These are phyloP conservation scores for Gloeophyllum trabeum DNA, from an alignment of 768 basidiomycete species.

Conservation along the genomic window DNA sequence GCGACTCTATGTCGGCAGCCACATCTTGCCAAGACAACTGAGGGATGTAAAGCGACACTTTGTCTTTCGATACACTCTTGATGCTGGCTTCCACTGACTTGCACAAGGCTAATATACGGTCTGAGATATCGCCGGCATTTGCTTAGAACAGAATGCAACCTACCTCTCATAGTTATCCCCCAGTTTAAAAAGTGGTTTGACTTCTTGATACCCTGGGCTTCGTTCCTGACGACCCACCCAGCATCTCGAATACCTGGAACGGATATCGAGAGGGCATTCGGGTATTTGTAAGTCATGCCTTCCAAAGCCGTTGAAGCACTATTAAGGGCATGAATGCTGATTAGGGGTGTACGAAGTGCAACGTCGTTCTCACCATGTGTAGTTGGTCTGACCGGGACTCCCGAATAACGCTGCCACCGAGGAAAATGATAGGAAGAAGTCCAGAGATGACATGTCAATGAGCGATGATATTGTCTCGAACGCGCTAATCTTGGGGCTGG, in stretches of 20 bases:
- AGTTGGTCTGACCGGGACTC: constrained; percentile 4
- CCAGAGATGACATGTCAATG: constrained; percentile 4
- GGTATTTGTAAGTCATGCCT: neutral
- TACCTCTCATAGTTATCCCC: too few species aligned
- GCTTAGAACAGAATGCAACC: too few species aligned
- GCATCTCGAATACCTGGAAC: neutral
- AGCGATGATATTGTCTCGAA: constrained; percentile 5
- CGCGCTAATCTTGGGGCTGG: constrained; percentile 4
- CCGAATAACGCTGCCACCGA: constrained; percentile 4
- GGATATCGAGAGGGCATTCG: neutral
- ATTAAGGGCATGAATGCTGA: neutral
- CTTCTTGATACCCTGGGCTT: too few species aligned
- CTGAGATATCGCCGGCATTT: too few species aligned
- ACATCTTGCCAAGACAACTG: too few species aligned
- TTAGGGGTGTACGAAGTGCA: neutral
- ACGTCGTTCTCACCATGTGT: neutral
- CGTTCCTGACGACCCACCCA: too few species aligned
- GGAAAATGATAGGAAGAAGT: constrained; percentile 7
- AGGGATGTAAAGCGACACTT: too few species aligned
- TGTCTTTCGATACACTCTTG: too few species aligned
- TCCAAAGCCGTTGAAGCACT: neutral
- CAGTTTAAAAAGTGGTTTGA: too few species aligned
- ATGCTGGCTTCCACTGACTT: too few species aligned
- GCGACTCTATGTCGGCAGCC: too few species aligned
- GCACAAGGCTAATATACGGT: too few species aligned